Base-by-base conservation (phyloP, 805 yeast species). In the Kodamaea jinghongensis region DNA sequence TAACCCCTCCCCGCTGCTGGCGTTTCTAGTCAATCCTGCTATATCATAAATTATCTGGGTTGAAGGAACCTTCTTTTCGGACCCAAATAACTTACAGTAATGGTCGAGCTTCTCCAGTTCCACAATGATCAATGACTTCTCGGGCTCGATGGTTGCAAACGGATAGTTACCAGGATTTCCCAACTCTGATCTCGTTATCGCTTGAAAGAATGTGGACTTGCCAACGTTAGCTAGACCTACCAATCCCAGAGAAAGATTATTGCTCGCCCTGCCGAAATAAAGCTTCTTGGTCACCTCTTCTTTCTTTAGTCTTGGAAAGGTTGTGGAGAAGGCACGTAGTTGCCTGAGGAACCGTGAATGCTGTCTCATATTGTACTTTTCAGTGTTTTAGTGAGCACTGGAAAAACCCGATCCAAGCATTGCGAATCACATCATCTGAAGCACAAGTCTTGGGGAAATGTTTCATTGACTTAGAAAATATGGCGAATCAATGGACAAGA, bases 81-180 rank as follows among this genome's bases (percentile, higher is more conserved):
- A 78, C 12, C 60, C 55, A 53, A 77, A 81, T 9, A 80, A 44
- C 9, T 61, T 44, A 33, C 68, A 63, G 31, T 81, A 67, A 38
- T 63, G 68, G 36, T 76, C 73, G 15, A 82, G 64, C 42, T 74
- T 69, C 28, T 28, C 35, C 51, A 47, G 51, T 28, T 41, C 41
- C 20, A 42, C 49, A 8, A 43, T 34, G 8, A 47, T 41, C 17
- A 45, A 31, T 16, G 51, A 76, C 55, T 81, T 83, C 51, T 78
- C 86, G 0, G 88, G 86, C 40, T 81, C 86, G 41, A 82, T 83
- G 6, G 89, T 82, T 7, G 89, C 89, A 61, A 81, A 82, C 6
- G 89, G 88, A 56, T 81, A 69, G 52, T 69, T 69, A 28, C 72
- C 75, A 4, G 62, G 62, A 67, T 65, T 82, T 58, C 62, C 88